A percentile compares a stretch with the other conserved stretches of the same genome.
These are phyloP conservation scores for Agrocybe chaxingu DNA, from an alignment of 768 basidiomycete species.

Conservation along the genomic window DNA sequence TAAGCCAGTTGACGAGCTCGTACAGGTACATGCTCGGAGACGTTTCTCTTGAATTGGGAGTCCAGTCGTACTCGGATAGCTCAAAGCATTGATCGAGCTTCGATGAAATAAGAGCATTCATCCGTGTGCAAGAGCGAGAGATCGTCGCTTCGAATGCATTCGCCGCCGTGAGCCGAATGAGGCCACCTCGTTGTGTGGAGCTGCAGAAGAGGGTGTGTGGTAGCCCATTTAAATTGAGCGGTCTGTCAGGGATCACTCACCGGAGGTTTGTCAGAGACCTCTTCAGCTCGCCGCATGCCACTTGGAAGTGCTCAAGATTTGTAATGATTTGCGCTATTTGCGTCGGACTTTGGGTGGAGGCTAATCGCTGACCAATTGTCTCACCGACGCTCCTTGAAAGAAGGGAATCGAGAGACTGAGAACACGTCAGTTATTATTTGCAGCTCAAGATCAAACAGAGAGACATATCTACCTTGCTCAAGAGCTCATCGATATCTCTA, in stretches of 20 bases:
- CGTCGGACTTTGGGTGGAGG: slow-evolving; percentile 73
- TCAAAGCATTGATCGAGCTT: slow-evolving; percentile 97
- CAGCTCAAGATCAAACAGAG: neutral
- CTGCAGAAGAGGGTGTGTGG: slow-evolving; percentile 32
- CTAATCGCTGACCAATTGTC: slow-evolving; percentile 70
- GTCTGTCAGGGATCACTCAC: slow-evolving; percentile 30
- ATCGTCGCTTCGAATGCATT: slow-evolving; percentile 70
- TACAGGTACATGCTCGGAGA: slow-evolving; percentile 92
- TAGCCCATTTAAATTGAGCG: neutral
- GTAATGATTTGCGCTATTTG: slow-evolving; percentile 92
- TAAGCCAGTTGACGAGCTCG: slow-evolving; percentile 95
- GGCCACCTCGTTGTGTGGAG: slow-evolving; percentile 79
- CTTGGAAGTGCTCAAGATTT: slow-evolving; percentile 90
- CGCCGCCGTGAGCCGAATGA: slow-evolving; percentile 64
- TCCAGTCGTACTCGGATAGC: slow-evolving; percentile 94
- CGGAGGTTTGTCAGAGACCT: slow-evolving; percentile 80
- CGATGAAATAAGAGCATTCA: slow-evolving; percentile 78
- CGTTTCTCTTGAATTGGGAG: slow-evolving; percentile 62
- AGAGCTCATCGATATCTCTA: slow-evolving; percentile 85
- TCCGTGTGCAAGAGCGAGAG: slow-evolving; percentile 65
- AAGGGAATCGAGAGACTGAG: slow-evolving; percentile 82
- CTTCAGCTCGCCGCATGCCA: slow-evolving; percentile 81
- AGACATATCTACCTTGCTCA: slow-evolving; percentile 65
- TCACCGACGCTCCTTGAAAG: slow-evolving; percentile 74
- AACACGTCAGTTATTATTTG: slow-evolving; percentile 3